phyloP scores from a whole-genome alignment of 257 asterid species.

The Lantana camara region DNA sequence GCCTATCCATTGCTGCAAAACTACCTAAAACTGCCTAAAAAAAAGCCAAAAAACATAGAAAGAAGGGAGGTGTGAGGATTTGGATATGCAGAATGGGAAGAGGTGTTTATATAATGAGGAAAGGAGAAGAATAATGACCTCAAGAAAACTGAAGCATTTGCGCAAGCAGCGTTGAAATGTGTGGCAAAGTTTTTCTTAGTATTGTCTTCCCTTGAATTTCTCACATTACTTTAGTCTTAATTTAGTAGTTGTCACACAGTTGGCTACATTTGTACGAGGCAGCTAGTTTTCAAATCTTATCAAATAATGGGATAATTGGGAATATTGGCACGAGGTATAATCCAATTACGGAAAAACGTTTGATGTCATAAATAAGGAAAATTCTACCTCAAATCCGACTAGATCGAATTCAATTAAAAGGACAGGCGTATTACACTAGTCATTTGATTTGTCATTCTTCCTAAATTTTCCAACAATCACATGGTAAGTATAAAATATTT shows the following conservation, averaged over 20 bases:
- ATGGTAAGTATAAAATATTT: too few species aligned
- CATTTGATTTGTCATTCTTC: too few species aligned
- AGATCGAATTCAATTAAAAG: too few species aligned
- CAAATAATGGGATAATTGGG: too few species aligned
- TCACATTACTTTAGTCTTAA: slow-evolving; percentile 20
- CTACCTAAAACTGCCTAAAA: background rate
- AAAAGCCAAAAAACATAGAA: background rate
- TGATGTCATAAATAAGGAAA: too few species aligned
- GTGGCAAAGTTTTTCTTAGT: slow-evolving; percentile 3
- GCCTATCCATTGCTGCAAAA: slow-evolving; percentile 24
- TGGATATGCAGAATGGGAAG: background rate
- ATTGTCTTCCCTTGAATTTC: slow-evolving; percentile 16
- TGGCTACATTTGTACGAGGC: too few species aligned
- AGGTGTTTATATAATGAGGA: slow-evolving; percentile 12
- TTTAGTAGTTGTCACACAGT: background rate
- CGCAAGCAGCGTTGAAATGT: slow-evolving; percentile 25
- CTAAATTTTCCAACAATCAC: too few species aligned
- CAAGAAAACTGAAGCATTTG: slow-evolving; percentile 13
- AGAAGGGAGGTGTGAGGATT: slow-evolving; percentile 1
- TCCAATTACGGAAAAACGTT: too few species aligned
- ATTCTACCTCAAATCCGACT: too few species aligned
- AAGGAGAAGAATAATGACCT: slow-evolving; percentile 10
- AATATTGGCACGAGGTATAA: too few species aligned
- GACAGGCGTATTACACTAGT: too few species aligned
- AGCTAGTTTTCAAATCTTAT: too few species aligned